These are phyloP conservation scores for Selaginella moellendorffii DNA, from an alignment of 75 land plant genomes.

Conservation along the genomic window DNA sequence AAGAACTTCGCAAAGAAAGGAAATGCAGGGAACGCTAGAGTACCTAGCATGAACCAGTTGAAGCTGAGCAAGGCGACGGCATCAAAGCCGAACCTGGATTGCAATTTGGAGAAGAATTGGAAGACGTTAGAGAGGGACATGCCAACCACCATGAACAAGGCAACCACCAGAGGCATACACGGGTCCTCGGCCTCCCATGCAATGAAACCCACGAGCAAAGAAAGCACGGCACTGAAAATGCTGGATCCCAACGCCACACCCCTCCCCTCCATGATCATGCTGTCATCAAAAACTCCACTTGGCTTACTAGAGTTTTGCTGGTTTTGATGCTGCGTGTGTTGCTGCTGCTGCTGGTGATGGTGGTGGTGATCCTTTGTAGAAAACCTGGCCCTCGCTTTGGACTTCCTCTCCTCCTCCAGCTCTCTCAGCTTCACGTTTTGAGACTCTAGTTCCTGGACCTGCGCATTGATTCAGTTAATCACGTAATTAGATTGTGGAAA, in stretches of 20 bases:
- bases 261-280: conserved; percentile 4
- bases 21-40: conserved; percentile 57
- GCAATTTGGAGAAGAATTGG: conserved; percentile 43
- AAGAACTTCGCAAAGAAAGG: conserved; percentile 36
- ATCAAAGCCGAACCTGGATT: conserved; percentile 48
- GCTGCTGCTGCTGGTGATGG: no score
- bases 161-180: conserved; percentile 56
- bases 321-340: no score
- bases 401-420: conserved; percentile 5
- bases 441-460: conserved; percentile 17
- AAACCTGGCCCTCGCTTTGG: conserved; percentile 9
- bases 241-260: conserved; percentile 37
- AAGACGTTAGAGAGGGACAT: conserved; percentile 62
- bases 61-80: conserved; percentile 65
- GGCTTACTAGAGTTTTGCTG: no score
- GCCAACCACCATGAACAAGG: conserved; percentile 58
- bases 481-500: neutral
- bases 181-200: conserved; percentile 73
- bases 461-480: neutral
- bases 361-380: no score
- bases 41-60: conserved; percentile 82
- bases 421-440: conserved; percentile 1
- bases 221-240: conserved; percentile 52
- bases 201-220: conserved; percentile 59
- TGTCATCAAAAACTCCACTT: neutral